A percentile compares a stretch with the other conserved stretches of the same genome.
Evolutionary conservation across 768 basidiomycete species (phyloP).

Genomic region (Peribolospora baueri): DNA sequence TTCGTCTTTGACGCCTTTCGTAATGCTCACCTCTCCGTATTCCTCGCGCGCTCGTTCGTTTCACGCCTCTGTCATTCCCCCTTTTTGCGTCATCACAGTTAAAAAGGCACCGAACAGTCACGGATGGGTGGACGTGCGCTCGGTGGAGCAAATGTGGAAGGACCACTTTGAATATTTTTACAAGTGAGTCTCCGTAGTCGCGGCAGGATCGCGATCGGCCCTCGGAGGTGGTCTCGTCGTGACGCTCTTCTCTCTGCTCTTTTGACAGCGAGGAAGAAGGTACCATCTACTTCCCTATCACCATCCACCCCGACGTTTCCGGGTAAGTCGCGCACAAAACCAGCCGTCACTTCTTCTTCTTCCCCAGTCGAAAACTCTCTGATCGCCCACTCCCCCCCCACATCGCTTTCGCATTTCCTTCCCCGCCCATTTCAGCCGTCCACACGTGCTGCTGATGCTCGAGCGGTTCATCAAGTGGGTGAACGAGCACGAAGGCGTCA

Average conservation of each 20-base stretch:
- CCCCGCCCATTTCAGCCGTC: constrained; percentile 19
- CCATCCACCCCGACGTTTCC: constrained; percentile 54
- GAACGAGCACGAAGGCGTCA: constrained; percentile 34
- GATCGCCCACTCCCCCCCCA: constrained; percentile 17
- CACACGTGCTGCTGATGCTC: constrained; percentile 53
- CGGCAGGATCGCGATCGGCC: constrained; percentile 7
- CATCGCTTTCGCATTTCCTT: background rate
- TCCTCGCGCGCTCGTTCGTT: no score
- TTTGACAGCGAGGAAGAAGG: constrained; percentile 23
- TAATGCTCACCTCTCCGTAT: background rate
- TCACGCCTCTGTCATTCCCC: no score
- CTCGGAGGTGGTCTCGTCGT: background rate
- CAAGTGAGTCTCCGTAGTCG: background rate
- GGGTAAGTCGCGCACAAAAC: constrained; percentile 25
- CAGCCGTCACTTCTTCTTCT: constrained; percentile 46
- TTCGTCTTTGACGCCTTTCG: background rate
- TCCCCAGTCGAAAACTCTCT: constrained; percentile 48
- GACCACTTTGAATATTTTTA: constrained; percentile 47
- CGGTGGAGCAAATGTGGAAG: constrained; percentile 51
- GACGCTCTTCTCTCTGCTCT: background rate
- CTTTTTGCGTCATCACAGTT: no score
- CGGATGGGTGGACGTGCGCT: constrained; percentile 45
- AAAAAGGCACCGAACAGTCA: constrained; percentile 36
- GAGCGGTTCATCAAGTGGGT: constrained; percentile 54
- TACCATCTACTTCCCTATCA: constrained; percentile 47